A percentile compares a stretch with the other conserved stretches of the same genome.
Evolutionary conservation across 805 yeast species (phyloP).

Genomic region (Blastobotrys robertii): DNA sequence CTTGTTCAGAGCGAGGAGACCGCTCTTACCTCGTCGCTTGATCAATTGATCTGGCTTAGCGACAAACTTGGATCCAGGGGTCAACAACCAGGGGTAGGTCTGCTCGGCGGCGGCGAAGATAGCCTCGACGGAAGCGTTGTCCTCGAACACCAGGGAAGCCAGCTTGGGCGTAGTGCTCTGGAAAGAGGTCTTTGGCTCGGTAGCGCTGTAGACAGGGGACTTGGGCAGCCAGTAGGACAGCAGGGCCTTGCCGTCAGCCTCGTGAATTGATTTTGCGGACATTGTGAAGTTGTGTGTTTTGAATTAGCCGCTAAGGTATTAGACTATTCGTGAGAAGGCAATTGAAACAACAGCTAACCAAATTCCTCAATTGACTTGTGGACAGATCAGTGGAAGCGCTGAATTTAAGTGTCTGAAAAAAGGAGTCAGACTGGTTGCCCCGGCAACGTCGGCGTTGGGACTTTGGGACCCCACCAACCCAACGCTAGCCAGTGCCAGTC

Average conservation of each 20-base stretch:
- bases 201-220: conserved; percentile 29
- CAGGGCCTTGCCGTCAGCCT: conserved; percentile 39
- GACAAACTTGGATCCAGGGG: conserved; percentile 31
- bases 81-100: conserved; percentile 33
- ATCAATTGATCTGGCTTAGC: conserved; percentile 40
- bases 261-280: conserved; percentile 38
- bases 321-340: no score
- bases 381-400: no score
- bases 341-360: no score
- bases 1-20: conserved; percentile 34
- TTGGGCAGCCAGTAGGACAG: conserved; percentile 33
- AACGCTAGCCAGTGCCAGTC: no score
- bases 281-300: conserved; percentile 13
- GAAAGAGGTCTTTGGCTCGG: conserved; percentile 25
- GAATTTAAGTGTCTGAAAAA: no score
- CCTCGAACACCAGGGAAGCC: conserved; percentile 29
- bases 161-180: conserved; percentile 29
- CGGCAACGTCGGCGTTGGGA: no score
- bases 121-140: conserved; percentile 22
- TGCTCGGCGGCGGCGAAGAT: conserved; percentile 30
- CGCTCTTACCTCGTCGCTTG: conserved; percentile 38
- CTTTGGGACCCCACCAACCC: no score
- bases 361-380: no score
- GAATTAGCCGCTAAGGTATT: no score
- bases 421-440: no score